These are phyloP conservation scores for Neonectria hederae DNA, from an alignment of 2,329 filamentous ascomycete species.

Conservation along the genomic window DNA sequence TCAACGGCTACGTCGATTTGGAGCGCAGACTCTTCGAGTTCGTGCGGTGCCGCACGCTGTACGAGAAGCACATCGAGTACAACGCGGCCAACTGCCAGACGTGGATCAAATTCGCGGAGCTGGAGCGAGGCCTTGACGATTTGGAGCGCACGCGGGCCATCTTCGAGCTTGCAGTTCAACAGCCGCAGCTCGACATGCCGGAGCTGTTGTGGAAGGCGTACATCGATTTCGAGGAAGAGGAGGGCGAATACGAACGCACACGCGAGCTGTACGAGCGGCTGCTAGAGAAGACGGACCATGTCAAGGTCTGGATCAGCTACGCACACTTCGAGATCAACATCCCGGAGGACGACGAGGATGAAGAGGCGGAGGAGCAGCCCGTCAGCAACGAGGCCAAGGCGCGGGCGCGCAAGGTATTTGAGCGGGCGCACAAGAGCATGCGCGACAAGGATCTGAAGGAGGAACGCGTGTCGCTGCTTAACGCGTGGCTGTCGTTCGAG, in stretches of 20 bases:
- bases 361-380: constrained; percentile 72
- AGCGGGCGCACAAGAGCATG: constrained; percentile 85
- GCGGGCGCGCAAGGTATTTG: constrained; percentile 84
- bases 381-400: constrained; percentile 86
- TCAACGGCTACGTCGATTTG: constrained; percentile 91
- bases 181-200: constrained; percentile 92
- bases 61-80: constrained; percentile 93
- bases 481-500: constrained; percentile 94
- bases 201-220: constrained; percentile 98
- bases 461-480: constrained; percentile 90
- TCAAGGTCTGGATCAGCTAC: constrained; percentile 99
- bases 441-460: constrained; percentile 91
- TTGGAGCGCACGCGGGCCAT: constrained; percentile 88
- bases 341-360: constrained; percentile 74
- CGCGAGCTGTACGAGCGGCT: constrained; percentile 88
- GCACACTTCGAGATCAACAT: constrained; percentile 98
- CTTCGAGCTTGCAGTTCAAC: constrained; percentile 87
- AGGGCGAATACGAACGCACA: constrained; percentile 87
- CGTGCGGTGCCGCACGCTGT: constrained; percentile 86
- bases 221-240: constrained; percentile 98
- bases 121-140: constrained; percentile 92
- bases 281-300: constrained; percentile 93
- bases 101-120: constrained; percentile 95
- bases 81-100: constrained; percentile 90
- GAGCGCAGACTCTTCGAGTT: constrained; percentile 97